Evolutionary conservation across 352 stramenopile genomes (phyloP), one percentile per base, ranked within the genome.

Genomic region (Phytophthora tubulina): DNA sequence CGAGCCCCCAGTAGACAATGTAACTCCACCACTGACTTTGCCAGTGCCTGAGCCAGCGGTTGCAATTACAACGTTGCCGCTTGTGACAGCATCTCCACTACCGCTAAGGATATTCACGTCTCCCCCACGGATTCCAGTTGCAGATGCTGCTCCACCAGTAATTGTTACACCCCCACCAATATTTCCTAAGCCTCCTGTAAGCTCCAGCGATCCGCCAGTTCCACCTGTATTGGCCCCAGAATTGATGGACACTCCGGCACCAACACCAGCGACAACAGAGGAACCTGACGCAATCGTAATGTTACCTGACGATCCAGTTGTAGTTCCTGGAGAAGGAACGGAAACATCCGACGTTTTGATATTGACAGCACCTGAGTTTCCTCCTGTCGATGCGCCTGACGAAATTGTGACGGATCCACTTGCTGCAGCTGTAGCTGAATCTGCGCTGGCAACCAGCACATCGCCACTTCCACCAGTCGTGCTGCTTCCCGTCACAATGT

Each of bases 391-490:
- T 4, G n/a, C 44, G 39, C 67, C 67, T 7, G 66, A 69, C 33
- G 65, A 73, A 45, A 73, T 39, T 0, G 51, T 68, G 33, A 73
- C 39, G 21, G 64, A 56, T 46, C 64, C 63, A 59, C 63, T 71
- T 48, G 54, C 17, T 8, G 45, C 50, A 45, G 51, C 41, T 27
- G 44, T 56, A 4, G 10, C n/a, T 56, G 38, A 66, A 31, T 81
- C 78, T 55, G 70, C 81, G 45, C 73, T 75, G 21, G 93, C 52
- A n/a, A 84, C 56, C 8, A 94, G 44, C 44, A 82, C 67, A 33
- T 86, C 84, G 30, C 87, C 85, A 50, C 67, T 66, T 33, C 85
- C 82, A 57, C 82, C 82, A 72, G 73, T 80, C 1, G 72, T 38
- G 10, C 71, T 61, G 2, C 44, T 42, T 30, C 71, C 66, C 11